Conservation (phyloP, 2,329 filamentous ascomycete species). For the Colletotrichum neosansevieriae region DNA sequence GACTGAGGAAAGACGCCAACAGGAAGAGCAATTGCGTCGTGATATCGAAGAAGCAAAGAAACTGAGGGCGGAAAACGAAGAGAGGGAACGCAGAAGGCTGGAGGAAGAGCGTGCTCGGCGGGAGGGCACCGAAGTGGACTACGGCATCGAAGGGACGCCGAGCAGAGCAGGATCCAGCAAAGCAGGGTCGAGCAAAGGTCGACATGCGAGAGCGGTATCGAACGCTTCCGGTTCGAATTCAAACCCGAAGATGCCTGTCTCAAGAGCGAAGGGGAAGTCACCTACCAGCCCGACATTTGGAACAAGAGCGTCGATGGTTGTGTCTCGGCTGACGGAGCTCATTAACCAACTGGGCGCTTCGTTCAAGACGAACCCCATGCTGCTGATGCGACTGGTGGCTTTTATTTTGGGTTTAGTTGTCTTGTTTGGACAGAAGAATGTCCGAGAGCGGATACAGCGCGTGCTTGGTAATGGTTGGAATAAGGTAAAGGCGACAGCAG, state of each 20-base stretch:
- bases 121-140: constrained; percentile 73
- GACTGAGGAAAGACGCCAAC: constrained; percentile 67
- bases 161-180: constrained; percentile 52
- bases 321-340: constrained; percentile 63
- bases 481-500: constrained; percentile 85
- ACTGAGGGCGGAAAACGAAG: constrained; percentile 69
- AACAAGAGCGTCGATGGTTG: constrained; percentile 63
- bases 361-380: constrained; percentile 67
- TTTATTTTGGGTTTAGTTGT: constrained; percentile 85
- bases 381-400: constrained; percentile 74
- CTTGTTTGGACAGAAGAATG: constrained; percentile 78
- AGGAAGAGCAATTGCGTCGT: constrained; percentile 67
- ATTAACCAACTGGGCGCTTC: constrained; percentile 64
- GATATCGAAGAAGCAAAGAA: constrained; percentile 70
- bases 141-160: constrained; percentile 72
- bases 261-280: constrained; percentile 49
- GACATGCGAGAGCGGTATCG: constrained; percentile 48
- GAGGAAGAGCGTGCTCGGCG: constrained; percentile 65
- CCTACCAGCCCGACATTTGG: constrained; percentile 54
- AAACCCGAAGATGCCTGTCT: constrained; percentile 44
- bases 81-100: constrained; percentile 63
- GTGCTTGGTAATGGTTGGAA: constrained; percentile 79
- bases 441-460: constrained; percentile 79
- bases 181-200: constrained; percentile 51
- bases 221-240: constrained; percentile 48